These are phyloP conservation scores for Marasmius tenuissimus DNA, from an alignment of 1,284 basidiomycete species.

Conservation along the genomic window DNA sequence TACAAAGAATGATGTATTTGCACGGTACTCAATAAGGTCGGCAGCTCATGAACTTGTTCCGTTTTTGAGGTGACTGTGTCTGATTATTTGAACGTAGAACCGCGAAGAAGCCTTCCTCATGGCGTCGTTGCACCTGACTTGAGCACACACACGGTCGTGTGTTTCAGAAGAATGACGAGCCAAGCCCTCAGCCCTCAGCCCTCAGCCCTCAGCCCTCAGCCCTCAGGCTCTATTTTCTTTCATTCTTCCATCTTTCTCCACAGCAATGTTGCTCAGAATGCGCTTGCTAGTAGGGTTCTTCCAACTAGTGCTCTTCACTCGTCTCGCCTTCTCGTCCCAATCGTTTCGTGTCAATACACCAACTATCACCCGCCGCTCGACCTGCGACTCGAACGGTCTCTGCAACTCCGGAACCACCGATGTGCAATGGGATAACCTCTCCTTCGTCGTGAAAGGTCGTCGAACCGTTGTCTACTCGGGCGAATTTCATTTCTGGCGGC, in stretches of 20 bases:
- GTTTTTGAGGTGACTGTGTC: too few species aligned
- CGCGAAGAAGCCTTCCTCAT: background rate
- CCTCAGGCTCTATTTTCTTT: background rate
- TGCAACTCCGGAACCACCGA: background rate
- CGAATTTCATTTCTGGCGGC: constrained; percentile 12
- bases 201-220: background rate
- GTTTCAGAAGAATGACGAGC: background rate
- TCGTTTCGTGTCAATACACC: background rate
- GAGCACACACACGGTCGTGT: background rate
- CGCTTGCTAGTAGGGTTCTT: background rate
- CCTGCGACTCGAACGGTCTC: background rate
- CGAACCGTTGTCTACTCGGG: constrained; percentile 4
- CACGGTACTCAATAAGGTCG: too few species aligned
- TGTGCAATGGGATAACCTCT: background rate
- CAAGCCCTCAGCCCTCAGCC: background rate
- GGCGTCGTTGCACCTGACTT: background rate
- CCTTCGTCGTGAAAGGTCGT: background rate
- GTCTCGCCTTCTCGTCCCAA: background rate
- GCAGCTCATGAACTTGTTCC: too few species aligned
- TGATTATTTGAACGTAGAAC: background rate
- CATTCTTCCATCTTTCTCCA: background rate
- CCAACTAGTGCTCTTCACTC: background rate
- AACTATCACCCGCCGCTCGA: background rate
- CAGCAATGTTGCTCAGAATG: background rate
- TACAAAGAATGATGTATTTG: too few species aligned